phyloP scores from a whole-genome alignment of 257 asterid species.

The Forsythia suspensa region DNA sequence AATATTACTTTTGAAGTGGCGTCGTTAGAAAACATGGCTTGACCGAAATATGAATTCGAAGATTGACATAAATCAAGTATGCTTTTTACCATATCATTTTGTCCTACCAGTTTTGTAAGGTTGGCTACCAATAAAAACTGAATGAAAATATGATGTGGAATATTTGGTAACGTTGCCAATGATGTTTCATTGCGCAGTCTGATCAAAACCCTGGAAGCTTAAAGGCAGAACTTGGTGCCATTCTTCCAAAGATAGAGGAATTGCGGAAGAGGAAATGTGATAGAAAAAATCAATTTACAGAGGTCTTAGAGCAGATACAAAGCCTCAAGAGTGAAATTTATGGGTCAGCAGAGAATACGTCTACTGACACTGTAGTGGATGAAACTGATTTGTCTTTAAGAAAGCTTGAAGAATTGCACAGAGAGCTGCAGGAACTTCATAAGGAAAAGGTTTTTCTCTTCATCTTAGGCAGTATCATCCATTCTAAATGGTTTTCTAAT shows the following conservation, averaged over 20 bases:
- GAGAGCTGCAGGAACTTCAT: slow-evolving; percentile 75
- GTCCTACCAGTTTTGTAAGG: not conserved
- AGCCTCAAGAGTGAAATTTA: slow-evolving; percentile 62
- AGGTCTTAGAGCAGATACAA: slow-evolving; percentile 65
- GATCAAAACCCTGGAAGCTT: slow-evolving; percentile 75
- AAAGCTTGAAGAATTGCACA: slow-evolving; percentile 79
- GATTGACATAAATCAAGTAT: not conserved
- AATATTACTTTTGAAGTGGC: not conserved
- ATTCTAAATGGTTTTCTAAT: not conserved
- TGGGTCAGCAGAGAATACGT: slow-evolving; percentile 36
- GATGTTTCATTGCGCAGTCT: slow-evolving; percentile 43
- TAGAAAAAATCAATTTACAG: slow-evolving; percentile 67
- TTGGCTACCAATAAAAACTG: not conserved
- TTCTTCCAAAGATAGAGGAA: slow-evolving; percentile 84
- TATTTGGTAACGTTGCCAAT: slow-evolving; percentile 1
- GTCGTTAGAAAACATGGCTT: not conserved
- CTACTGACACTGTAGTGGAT: slow-evolving; percentile 42
- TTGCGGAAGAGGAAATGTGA: slow-evolving; percentile 80
- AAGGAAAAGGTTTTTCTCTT: slow-evolving; percentile 66
- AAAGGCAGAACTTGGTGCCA: slow-evolving; percentile 75
- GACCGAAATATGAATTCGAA: not conserved
- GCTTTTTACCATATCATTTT: not conserved
- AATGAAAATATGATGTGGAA: not conserved
- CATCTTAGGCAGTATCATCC: slow-evolving; percentile 12
- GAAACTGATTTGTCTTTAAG: slow-evolving; percentile 82